Evolutionary conservation across 495 filamentous ascomycete genomes (phyloP), one percentile per base, ranked within the genome.

Genomic region (Amniculicola lignicola): DNA sequence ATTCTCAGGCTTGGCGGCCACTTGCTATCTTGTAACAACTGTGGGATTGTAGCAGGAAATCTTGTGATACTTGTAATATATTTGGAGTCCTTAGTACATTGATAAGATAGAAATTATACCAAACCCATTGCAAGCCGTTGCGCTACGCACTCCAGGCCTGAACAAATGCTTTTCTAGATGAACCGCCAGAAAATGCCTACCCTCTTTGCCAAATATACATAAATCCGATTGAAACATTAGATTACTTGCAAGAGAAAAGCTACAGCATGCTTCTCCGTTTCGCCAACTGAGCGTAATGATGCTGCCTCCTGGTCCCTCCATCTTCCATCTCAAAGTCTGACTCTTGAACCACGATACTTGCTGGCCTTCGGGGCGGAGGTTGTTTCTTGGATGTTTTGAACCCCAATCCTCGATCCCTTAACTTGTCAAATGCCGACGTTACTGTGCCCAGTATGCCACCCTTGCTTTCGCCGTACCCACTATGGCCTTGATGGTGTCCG

Each of bases 251-350:
- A 40, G 16, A 18, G 11, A 6, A 40, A 19, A 6, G 19, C 16
- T 49, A 64, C 36, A 64, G 36, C 51, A 55, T 47, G 47, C 61
- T 64, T 51, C 28, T 64, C 61, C 61, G 42, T 46, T 64, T 60
- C 23, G 48, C 43, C 33, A 64, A 43, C 51, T 51, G 51, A 2
- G 35, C 46, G 51, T 64, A 64, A 56, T 54, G 51, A 36, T 18
- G 21, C 25, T 16, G n/a, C 40, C 52, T 52, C 51, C 29, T 40
- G 35, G 22, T 39, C 27, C 18, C 22, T 21, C 37, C 51, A 18
- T 47, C 49, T 10, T 48, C 51, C 16, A 51, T 9, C 36, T 60
- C 61, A 28, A 54, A 22, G n/a, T 59, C 55, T 33, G 6, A 24
- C 41, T 9, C 6, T n/a, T 7, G 29, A 33, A n/a, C n/a, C 37